Conservation (phyloP, 163 green algal species). For the Scenedesmus sp. region DNA sequence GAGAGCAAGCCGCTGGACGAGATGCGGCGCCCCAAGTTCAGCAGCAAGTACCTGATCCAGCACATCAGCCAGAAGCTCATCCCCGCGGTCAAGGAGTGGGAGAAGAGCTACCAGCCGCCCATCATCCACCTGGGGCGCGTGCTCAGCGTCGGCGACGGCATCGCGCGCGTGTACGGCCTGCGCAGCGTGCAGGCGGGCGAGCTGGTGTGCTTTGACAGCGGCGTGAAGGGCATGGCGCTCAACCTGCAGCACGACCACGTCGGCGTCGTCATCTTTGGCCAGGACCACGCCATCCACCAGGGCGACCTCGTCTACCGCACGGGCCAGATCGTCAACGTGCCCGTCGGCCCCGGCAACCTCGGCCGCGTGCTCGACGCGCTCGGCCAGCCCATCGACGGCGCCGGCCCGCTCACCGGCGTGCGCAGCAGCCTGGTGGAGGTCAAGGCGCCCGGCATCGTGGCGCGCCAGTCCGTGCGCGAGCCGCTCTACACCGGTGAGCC, state of each 20-base stretch:
- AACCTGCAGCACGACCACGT: slow-evolving; percentile 95
- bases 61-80: slow-evolving; percentile 71
- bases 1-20: slow-evolving; percentile 62
- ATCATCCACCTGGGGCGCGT: slow-evolving; percentile 83
- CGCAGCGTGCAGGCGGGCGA: slow-evolving; percentile 92
- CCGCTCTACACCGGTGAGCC: slow-evolving; percentile 88
- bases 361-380: slow-evolving; percentile 89
- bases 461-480: slow-evolving; percentile 88
- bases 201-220: slow-evolving; percentile 91
- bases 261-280: slow-evolving; percentile 91
- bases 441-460: slow-evolving; percentile 91
- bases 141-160: slow-evolving; percentile 90
- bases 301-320: slow-evolving; percentile 92
- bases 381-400: slow-evolving; percentile 89
- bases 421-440: slow-evolving; percentile 78
- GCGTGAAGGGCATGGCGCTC: slow-evolving; percentile 92
- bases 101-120: slow-evolving; percentile 72
- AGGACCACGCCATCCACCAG: slow-evolving; percentile 79
- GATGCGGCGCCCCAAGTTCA: slow-evolving; percentile 71
- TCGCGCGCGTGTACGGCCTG: slow-evolving; percentile 90
- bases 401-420: slow-evolving; percentile 80
- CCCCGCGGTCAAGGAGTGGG: slow-evolving; percentile 66
- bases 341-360: slow-evolving; percentile 82
- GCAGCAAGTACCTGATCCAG: slow-evolving; percentile 75
- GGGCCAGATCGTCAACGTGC: slow-evolving; percentile 91